phyloP scores from a whole-genome alignment of 345 rosid species.

The Xanthoceras sorbifolium region DNA sequence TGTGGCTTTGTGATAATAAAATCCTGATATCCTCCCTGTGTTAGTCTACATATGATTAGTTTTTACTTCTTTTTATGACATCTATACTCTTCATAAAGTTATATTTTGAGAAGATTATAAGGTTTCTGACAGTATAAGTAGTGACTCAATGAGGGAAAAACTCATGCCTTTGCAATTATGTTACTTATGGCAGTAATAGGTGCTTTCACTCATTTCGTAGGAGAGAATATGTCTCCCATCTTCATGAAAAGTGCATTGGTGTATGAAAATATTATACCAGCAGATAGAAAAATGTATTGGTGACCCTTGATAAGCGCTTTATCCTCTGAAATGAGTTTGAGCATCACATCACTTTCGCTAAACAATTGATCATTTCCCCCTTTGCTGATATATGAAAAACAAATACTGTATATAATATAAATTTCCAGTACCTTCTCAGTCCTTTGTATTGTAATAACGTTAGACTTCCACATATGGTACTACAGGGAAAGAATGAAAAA shows the following conservation, averaged over 20 bases:
- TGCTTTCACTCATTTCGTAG: neutral
- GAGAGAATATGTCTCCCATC: neutral
- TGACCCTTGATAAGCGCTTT: too few relatives aligned
- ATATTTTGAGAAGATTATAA: too few relatives aligned
- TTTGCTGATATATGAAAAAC: too few relatives aligned
- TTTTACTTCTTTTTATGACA: too few relatives aligned
- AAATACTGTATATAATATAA: too few relatives aligned
- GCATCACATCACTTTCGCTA: neutral
- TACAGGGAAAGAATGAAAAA: neutral
- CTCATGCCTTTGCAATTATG: neutral
- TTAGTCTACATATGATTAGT: too few relatives aligned
- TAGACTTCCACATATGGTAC: neutral
- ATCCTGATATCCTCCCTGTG: too few relatives aligned
- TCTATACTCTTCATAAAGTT: too few relatives aligned
- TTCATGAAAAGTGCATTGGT: neutral
- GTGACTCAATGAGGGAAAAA: too few relatives aligned
- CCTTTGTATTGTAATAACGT: neutral
- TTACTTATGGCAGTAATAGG: neutral
- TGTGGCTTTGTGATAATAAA: too few relatives aligned
- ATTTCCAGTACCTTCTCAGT: neutral
- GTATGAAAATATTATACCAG: neutral
- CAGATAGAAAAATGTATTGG: neutral
- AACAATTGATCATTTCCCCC: too few relatives aligned
- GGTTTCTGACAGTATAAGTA: too few relatives aligned
- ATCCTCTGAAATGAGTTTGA: neutral